phyloP scores from a whole-genome alignment of 306 rosid species.

The Castanea crenata region DNA sequence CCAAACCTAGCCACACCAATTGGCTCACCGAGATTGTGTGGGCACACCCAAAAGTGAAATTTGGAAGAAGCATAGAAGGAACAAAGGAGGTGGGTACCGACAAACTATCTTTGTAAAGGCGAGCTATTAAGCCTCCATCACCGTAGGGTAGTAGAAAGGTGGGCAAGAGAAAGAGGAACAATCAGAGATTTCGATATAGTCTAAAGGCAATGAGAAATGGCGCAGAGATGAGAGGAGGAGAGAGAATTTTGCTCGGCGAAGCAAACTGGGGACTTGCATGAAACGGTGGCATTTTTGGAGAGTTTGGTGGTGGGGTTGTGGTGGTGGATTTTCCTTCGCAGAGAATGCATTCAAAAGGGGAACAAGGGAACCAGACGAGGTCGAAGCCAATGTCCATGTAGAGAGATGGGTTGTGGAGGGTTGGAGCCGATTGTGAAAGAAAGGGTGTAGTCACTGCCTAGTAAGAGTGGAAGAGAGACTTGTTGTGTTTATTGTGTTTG shows the following conservation, averaged over 20 bases:
- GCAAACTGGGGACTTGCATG: constrained; percentile 76
- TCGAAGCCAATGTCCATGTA: constrained; percentile 98
- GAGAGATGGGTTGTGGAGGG: constrained; percentile 60
- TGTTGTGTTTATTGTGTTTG: constrained; percentile 28
- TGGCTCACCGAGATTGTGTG: constrained; percentile 82
- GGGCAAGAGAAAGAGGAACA: constrained; percentile 71
- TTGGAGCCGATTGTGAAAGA: constrained; percentile 54
- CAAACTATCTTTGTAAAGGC: constrained; percentile 49
- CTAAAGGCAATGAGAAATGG: constrained; percentile 80
- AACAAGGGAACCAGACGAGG: constrained; percentile 93
- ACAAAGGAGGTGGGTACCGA: constrained; percentile 32
- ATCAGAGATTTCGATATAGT: constrained; percentile 66
- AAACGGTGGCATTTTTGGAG: constrained; percentile 32
- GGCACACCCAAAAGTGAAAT: constrained; percentile 91
- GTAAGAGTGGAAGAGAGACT: constrained; percentile 76
- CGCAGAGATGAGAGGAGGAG: constrained; percentile 67
- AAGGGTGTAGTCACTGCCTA: constrained; percentile 87
- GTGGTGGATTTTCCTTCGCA: constrained; percentile 70
- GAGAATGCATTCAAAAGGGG: constrained; percentile 87
- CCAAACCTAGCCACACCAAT: constrained; percentile 94
- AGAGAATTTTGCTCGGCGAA: constrained; percentile 58
- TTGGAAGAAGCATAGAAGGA: constrained; percentile 46
- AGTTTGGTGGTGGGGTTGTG: constrained; percentile 39
- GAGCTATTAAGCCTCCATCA: constrained; percentile 79
- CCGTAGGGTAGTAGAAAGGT: constrained; percentile 79